A percentile compares a stretch with the other conserved stretches of the same genome.
phyloP scores from a whole-genome alignment of 768 basidiomycete genomes.

The Lyophyllum shimeji region DNA sequence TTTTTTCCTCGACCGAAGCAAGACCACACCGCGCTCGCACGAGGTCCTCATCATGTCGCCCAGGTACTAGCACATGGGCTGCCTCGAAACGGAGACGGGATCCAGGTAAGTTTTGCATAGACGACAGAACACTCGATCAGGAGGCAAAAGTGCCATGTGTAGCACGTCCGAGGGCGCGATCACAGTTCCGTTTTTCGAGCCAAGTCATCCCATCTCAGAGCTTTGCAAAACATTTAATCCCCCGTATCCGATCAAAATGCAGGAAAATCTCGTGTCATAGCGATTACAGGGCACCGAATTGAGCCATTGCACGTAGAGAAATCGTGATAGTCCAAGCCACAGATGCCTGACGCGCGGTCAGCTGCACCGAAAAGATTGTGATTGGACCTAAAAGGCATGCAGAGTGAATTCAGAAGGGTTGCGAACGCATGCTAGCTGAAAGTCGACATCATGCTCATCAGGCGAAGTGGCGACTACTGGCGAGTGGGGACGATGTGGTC shows the following conservation, averaged over 20 bases:
- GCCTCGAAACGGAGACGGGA: neutral
- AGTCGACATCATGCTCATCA: conserved; percentile 8
- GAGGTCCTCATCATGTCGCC: conserved; percentile 13
- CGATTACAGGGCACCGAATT: neutral
- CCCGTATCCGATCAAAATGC: neutral
- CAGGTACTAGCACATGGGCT: conserved; percentile 16
- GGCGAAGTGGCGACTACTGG: neutral
- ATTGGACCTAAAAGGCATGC: neutral
- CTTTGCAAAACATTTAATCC: neutral
- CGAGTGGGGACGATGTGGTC: conserved; percentile 1
- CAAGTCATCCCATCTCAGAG: neutral
- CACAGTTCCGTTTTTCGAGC: neutral
- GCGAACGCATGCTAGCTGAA: conserved; percentile 6
- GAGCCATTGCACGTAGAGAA: neutral
- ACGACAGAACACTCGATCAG: conserved; percentile 7
- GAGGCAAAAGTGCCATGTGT: conserved; percentile 15
- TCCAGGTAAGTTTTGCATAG: neutral
- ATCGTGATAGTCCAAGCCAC: neutral
- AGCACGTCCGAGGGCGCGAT: neutral
- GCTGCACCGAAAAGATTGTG: neutral
- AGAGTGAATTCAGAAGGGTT: neutral
- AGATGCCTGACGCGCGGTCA: neutral
- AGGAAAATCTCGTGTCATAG: neutral
- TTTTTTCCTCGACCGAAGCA: neutral
- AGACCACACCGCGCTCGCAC: conserved; percentile 3